These are phyloP conservation scores for Boletus mariae DNA, from an alignment of 1,284 basidiomycete genomes.

Conservation along the genomic window DNA sequence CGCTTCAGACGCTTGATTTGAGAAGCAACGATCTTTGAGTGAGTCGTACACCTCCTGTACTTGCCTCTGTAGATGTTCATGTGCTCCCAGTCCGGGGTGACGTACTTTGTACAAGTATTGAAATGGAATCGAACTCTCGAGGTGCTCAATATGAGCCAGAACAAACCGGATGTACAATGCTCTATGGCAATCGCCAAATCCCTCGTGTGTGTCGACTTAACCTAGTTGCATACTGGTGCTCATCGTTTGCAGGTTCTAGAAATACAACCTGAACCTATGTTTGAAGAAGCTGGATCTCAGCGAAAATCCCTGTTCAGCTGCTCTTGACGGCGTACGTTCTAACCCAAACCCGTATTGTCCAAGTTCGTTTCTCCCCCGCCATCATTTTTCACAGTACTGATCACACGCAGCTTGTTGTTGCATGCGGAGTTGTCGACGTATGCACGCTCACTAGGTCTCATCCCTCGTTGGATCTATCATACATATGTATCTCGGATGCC, in stretches of 20 bases:
- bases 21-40: slow-evolving; percentile 89
- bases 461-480: slow-evolving; percentile 70
- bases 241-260: slow-evolving; percentile 44
- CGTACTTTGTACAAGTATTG: slow-evolving; percentile 90
- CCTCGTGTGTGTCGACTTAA: slow-evolving; percentile 51
- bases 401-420: slow-evolving; percentile 55
- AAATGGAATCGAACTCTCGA: slow-evolving; percentile 95
- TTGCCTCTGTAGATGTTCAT: not conserved
- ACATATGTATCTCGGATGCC: too few relatives aligned
- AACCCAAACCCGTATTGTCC: slow-evolving; percentile 6
- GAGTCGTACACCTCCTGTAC: slow-evolving; percentile 25
- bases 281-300: slow-evolving; percentile 78
- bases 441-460: slow-evolving; percentile 51
- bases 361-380: slow-evolving; percentile 17
- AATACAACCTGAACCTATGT: slow-evolving; percentile 65
- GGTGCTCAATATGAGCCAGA: slow-evolving; percentile 91
- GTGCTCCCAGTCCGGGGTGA: slow-evolving; percentile 61
- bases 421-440: slow-evolving; percentile 78
- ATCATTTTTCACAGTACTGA: not conserved
- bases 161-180: slow-evolving; percentile 83
- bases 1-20: slow-evolving; percentile 85
- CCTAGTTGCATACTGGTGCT: not conserved
- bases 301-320: slow-evolving; percentile 84
- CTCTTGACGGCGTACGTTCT: slow-evolving; percentile 36
- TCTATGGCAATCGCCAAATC: slow-evolving; percentile 85